Conservation (phyloP, 768 basidiomycete genomes). For the Boletus subparvulus region DNA sequence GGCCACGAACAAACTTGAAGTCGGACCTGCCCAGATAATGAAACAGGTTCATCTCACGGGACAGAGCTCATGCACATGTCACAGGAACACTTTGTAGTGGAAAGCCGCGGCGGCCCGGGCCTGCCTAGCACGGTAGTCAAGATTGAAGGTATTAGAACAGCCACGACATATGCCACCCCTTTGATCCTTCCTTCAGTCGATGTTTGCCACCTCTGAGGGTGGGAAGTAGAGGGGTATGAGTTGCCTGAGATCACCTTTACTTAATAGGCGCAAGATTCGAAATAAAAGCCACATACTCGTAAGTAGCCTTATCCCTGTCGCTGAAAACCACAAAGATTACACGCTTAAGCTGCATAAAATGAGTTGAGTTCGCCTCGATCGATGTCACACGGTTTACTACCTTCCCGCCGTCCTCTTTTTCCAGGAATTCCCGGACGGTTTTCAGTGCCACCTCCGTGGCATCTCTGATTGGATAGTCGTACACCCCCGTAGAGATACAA, state of each 20-base stretch:
- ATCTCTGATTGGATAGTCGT: constrained; percentile 71
- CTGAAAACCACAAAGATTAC: constrained; percentile 75
- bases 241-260: constrained; percentile 25
- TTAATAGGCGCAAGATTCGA: background rate
- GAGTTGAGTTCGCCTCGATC: background rate
- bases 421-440: constrained; percentile 55
- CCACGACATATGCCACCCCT: background rate
- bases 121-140: too few relatives aligned
- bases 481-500: constrained; percentile 76
- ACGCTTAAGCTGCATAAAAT: constrained; percentile 52
- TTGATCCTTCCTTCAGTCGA: background rate
- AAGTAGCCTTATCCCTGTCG: constrained; percentile 59
- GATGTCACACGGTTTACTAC: constrained; percentile 23
- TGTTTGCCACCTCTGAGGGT: background rate
- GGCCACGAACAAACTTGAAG: too few relatives aligned
- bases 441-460: constrained; percentile 72
- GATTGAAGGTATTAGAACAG: background rate
- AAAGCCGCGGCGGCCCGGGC: background rate
- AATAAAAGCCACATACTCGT: constrained; percentile 49
- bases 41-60: background rate
- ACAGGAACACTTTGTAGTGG: background rate
- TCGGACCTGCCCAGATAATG: background rate
- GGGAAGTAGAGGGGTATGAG: constrained; percentile 71
- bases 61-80: background rate
- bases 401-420: constrained; percentile 48